Percentiles rank a stretch among this genome's conserved stretches.
Evolutionary conservation across 2,329 filamentous ascomycete genomes (phyloP).

Genomic region (Talaromyces pinophilus): DNA sequence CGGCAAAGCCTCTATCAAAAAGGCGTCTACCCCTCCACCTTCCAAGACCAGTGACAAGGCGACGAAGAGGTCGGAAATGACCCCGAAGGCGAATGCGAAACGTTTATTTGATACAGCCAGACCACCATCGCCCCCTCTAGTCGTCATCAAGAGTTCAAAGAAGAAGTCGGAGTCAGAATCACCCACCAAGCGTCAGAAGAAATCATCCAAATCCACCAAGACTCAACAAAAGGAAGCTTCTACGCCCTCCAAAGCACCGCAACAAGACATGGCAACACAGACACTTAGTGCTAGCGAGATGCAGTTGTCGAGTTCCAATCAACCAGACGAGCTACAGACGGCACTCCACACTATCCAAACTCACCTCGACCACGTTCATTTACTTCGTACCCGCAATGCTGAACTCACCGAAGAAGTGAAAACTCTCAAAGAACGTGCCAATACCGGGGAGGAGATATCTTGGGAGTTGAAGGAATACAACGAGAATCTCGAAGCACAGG

Average conservation of each 20-base stretch:
- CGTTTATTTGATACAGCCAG: background rate
- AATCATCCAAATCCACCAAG: background rate
- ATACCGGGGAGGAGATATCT: background rate
- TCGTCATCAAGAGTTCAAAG: background rate
- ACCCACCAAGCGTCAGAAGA: background rate
- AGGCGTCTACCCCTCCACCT: background rate
- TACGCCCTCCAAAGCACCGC: background rate
- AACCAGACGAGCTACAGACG: background rate
- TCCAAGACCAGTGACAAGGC: background rate
- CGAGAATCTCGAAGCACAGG: constrained; percentile 10
- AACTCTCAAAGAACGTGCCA: background rate
- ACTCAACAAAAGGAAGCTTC: background rate
- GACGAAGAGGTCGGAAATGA: background rate
- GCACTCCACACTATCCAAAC: background rate
- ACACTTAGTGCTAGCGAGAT: background rate
- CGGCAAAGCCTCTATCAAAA: background rate
- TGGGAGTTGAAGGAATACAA: constrained; percentile 20
- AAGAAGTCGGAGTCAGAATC: background rate
- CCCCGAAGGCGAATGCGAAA: background rate
- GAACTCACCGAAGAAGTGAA: background rate
- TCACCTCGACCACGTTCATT: background rate
- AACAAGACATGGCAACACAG: background rate
- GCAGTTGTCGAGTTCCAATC: background rate
- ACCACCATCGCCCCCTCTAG: background rate
- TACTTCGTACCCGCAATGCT: background rate